Evolutionary conservation across 345 rosid species (phyloP), one percentile per base, ranked within the genome.

Genomic region (Odontarrhena argentea): DNA sequence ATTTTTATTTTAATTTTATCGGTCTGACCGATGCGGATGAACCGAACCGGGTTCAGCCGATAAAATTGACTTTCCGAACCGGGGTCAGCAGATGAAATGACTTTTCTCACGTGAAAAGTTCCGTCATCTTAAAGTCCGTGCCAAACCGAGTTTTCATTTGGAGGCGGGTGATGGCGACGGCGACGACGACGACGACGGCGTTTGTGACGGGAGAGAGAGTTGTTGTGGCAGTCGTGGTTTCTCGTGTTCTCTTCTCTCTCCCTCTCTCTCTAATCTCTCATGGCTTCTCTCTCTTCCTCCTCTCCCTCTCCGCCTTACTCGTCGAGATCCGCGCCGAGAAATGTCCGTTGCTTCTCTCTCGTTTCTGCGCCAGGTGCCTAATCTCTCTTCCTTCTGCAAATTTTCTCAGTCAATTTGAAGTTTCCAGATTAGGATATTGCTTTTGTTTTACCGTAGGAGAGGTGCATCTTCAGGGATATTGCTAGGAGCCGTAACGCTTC

Each of bases 381-480:
- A 1, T 2, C 25, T 40, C 41, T 32, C 22, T 18, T 18, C 22
- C 22, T 18, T 18, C 22, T 18, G 22, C 22, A 18, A 18, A 18
- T 18, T 18, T 18, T 18, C 22, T 18, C 22, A 18, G 22, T 18
- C 22, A 18, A 18, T 18, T 18, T 18, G 22, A 18, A 18, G 22
- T 18, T 18, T 18, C 22, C 22, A 18, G 22, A 18, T 18, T 18
- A 18, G 22, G 22, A 18, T 18, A 18, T 0, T 18, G 22, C 22
- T 18, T 18, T 18, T 18, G 22, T 18, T 18, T 18, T 18, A 18
- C 22, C 22, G 22, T 18, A 93, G 98, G 73, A 81, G 82, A 2
- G 99, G 91, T 40, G 97, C 83, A 64, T 83, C 97, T 1, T 91
- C 99, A 4, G 99, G 99, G 75, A 87, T 94, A 62, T 74, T 91